These are phyloP conservation scores for Alternaria novae-zelandiae DNA, from an alignment of 2,329 filamentous ascomycete species.

Conservation along the genomic window DNA sequence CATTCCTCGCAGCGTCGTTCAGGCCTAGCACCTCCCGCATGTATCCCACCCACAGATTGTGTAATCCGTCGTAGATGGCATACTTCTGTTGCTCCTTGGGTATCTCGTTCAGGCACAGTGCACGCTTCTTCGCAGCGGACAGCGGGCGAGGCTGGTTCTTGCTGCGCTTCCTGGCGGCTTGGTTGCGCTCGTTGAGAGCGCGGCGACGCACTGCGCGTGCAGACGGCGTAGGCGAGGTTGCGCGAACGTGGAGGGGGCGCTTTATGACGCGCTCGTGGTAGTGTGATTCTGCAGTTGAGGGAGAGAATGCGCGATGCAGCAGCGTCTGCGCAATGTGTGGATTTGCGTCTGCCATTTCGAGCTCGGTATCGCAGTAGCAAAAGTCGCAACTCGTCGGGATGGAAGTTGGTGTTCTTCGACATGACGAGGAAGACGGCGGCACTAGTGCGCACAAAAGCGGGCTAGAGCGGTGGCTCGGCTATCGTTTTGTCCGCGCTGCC, in stretches of 20 bases:
- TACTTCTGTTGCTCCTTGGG: constrained; percentile 74
- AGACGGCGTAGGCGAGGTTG: constrained; percentile 71
- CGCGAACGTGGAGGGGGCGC: constrained; percentile 78
- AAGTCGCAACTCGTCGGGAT: background rate
- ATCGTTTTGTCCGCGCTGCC: constrained; percentile 20
- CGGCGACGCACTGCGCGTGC: constrained; percentile 53
- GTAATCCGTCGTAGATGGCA: constrained; percentile 76
- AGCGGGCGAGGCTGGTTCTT: constrained; percentile 70
- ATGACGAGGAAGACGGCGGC: constrained; percentile 7
- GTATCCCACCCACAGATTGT: constrained; percentile 83
- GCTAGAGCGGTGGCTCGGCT: constrained; percentile 21
- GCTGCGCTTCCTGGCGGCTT: constrained; percentile 28
- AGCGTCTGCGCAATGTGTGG: constrained; percentile 58
- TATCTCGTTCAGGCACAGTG: constrained; percentile 75
- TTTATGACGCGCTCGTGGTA: constrained; percentile 83
- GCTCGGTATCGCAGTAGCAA: background rate
- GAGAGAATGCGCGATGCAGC: constrained; percentile 79
- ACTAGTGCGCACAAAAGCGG: constrained; percentile 11
- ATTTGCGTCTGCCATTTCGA: constrained; percentile 26
- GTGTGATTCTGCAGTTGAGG: constrained; percentile 72
- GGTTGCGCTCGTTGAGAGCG: constrained; percentile 58
- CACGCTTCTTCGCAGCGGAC: constrained; percentile 78
- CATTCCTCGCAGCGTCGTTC: constrained; percentile 48
- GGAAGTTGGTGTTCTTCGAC: background rate
- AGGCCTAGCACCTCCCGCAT: constrained; percentile 79